These are phyloP conservation scores for Morella rubra DNA, from an alignment of 306 rosid species.

Conservation along the genomic window DNA sequence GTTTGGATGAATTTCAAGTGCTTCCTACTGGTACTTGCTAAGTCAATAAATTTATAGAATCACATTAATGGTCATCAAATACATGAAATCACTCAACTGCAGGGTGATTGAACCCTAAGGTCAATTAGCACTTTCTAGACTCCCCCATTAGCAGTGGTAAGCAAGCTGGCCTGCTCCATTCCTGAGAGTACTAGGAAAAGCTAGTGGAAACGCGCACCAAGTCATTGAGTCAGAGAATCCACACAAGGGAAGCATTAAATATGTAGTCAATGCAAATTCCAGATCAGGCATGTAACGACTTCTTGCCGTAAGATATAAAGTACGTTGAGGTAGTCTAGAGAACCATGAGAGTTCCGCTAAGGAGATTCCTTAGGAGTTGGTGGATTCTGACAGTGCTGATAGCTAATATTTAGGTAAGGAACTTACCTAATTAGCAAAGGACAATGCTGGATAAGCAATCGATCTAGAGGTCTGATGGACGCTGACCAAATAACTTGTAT, in stretches of 20 bases:
- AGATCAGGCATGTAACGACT: not conserved
- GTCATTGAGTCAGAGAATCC: not conserved
- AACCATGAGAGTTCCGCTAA: not conserved
- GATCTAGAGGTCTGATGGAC: no score
- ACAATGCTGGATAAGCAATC: no score
- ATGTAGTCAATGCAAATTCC: not conserved
- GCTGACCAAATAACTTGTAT: no score
- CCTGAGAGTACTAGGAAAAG: not conserved
- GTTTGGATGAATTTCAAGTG: not conserved
- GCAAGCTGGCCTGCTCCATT: not conserved
- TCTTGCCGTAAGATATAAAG: not conserved
- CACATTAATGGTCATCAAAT: not conserved
- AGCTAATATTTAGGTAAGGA: not conserved
- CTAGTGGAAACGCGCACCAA: not conserved
- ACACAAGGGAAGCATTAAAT: not conserved
- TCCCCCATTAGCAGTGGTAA: not conserved
- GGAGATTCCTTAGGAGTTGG: not conserved
- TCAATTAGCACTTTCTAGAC: no score
- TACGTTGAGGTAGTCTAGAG: not conserved
- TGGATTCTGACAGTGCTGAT: not conserved
- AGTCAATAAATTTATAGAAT: not conserved
- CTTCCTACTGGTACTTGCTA: not conserved
- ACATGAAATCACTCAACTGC: no score
- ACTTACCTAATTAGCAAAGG: no score
- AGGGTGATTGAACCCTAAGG: no score